phyloP scores from a whole-genome alignment of 2,329 filamentous ascomycete genomes.

The Epichloe brachyelytri region DNA sequence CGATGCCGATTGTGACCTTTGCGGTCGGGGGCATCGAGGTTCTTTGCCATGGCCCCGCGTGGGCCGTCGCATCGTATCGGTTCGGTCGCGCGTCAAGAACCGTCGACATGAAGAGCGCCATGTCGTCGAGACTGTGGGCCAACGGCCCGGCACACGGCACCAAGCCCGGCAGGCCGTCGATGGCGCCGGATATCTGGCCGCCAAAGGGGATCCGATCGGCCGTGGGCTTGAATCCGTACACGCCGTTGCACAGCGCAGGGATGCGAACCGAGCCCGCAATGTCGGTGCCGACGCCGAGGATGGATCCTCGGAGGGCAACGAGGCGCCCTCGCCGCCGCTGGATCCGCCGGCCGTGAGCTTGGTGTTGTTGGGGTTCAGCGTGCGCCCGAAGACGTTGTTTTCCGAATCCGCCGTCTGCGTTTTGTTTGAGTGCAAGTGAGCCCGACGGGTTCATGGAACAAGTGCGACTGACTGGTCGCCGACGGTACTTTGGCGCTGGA shows the following conservation, averaged over 20 bases:
- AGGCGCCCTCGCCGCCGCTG: conserved; percentile 14
- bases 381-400: conserved; percentile 16
- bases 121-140: conserved; percentile 23
- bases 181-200: conserved; percentile 12
- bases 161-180: conserved; percentile 10
- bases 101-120: conserved; percentile 17
- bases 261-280: conserved; percentile 35
- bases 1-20: conserved; percentile 32
- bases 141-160: conserved; percentile 28
- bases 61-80: conserved; percentile 27
- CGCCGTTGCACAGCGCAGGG: conserved; percentile 39
- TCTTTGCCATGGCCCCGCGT: conserved; percentile 32
- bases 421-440: no score
- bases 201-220: conserved; percentile 39
- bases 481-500: background rate
- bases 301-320: conserved; percentile 12
- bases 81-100: conserved; percentile 29
- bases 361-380: conserved; percentile 22
- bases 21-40: conserved; percentile 9
- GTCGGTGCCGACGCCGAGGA: conserved; percentile 14
- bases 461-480: no score
- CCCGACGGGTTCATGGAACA: no score
- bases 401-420: conserved; percentile 25
- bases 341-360: conserved; percentile 13
- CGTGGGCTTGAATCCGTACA: conserved; percentile 42